phyloP scores from a whole-genome alignment of 2,329 filamentous ascomycete species.

The Daldinia sp. region DNA sequence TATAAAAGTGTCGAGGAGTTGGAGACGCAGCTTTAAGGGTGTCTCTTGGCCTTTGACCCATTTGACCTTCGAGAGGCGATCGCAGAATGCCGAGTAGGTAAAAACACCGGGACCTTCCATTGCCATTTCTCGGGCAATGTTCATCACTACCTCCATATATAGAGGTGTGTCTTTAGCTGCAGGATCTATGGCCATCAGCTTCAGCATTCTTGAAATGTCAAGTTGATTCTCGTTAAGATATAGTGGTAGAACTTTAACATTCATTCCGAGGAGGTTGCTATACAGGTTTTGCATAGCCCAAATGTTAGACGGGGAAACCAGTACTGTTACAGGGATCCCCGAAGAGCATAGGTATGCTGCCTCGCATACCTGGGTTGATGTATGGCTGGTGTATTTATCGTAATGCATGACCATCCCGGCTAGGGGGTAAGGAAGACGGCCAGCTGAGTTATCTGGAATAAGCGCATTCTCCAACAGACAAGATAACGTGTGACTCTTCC shows the following conservation, averaged over 20 bases:
- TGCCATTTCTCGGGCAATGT: slow-evolving; percentile 64
- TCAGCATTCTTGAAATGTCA: slow-evolving; percentile 62
- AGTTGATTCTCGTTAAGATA: slow-evolving; percentile 61
- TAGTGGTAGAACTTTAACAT: slow-evolving; percentile 58
- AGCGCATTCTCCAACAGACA: slow-evolving; percentile 61
- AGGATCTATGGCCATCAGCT: slow-evolving; percentile 63
- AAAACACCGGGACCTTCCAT: slow-evolving; percentile 52
- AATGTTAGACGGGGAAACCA: slow-evolving; percentile 62
- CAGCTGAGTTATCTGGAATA: slow-evolving; percentile 52
- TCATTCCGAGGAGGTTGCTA: slow-evolving; percentile 49
- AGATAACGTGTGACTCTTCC: slow-evolving; percentile 68
- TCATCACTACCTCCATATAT: slow-evolving; percentile 57
- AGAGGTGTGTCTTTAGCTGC: slow-evolving; percentile 56
- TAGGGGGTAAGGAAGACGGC: slow-evolving; percentile 58
- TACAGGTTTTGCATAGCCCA: slow-evolving; percentile 58
- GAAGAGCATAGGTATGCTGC: slow-evolving; percentile 64
- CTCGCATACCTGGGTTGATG: slow-evolving; percentile 57
- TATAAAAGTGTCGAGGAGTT: slow-evolving; percentile 66
- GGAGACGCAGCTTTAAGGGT: slow-evolving; percentile 61
- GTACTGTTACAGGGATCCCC: slow-evolving; percentile 59
- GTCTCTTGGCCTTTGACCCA: slow-evolving; percentile 55
- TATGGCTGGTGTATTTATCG: slow-evolving; percentile 56
- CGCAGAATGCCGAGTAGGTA: slow-evolving; percentile 58
- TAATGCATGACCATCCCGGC: slow-evolving; percentile 66
- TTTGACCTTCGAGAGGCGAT: slow-evolving; percentile 48